Base-by-base conservation (phyloP, 2,329 filamentous ascomycete genomes). In the Nemania bipapillata region DNA sequence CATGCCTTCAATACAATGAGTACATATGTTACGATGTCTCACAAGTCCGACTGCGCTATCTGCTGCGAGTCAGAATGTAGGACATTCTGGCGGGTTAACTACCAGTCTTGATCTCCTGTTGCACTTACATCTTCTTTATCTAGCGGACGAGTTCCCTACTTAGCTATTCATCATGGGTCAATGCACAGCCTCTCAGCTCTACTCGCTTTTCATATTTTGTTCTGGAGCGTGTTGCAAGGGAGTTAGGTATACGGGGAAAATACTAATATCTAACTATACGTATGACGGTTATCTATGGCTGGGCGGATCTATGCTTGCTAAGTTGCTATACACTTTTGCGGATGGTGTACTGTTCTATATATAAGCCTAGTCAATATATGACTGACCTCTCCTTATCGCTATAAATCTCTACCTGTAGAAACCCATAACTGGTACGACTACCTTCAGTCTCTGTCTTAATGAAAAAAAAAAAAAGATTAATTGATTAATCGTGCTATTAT, bases 11-110 rank as follows among this genome's bases (percentile, higher is more conserved):
- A 57, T 93, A 93, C 81, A 93, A 93, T 76, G 91, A 93, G 81
- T 93, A 89, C 78, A 92, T 93, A 69, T 85, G 84, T 59, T 93
- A 93, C 74, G 86, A 93, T 71, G 81, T 91, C 2, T 83, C 89
- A 0, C 91, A 93, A 77, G 85, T 93, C 37, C 88, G 89, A 50
- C 82, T 93, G 4, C 86, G 91, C 4, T 93, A 93, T 74, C 82
- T 93, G 3, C 86, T 93, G 75, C 85, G 88, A 5, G 87, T 92
- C 55, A 85, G 84, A 75, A 85, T 88, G 81, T 82, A 78, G 75
- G 72, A 71, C 56, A 35, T 70, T 64, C 64, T 42, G 45, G 8
- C 1, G 58, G 11, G 9, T n/a, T 62, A 58, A n/a, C 9, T 54
- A 47, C 22, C 28, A 12, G 9, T 9, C 20, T 11, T 57, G 32